A percentile compares a stretch with the other conserved stretches of the same genome.
Conservation (phyloP, 1,284 basidiomycete genomes). For the Apiotrichum gracile region DNA sequence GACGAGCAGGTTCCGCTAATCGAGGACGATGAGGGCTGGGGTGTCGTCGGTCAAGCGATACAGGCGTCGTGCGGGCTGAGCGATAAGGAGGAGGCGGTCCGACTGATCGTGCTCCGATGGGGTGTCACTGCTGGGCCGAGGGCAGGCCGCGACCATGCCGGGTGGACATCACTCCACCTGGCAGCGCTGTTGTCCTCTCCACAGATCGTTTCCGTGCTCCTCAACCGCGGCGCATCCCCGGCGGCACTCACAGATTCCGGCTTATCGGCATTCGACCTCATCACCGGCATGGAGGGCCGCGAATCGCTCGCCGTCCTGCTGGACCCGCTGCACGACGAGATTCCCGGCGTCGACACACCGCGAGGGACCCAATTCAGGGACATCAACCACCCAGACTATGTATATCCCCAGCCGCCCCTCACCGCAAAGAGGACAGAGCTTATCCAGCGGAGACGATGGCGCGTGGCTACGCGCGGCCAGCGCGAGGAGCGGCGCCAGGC, state of each 20-base stretch:
- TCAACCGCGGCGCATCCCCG: constrained; percentile 83
- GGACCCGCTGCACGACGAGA: constrained; percentile 42
- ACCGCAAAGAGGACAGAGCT: constrained; percentile 22
- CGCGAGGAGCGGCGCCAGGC: constrained; percentile 54
- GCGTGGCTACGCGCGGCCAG: constrained; percentile 58
- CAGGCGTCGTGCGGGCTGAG: constrained; percentile 65
- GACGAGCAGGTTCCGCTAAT: constrained; percentile 30
- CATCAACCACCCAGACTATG: constrained; percentile 5
- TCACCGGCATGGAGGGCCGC: constrained; percentile 69
- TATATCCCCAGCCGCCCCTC: background rate
- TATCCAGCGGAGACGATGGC: constrained; percentile 52
- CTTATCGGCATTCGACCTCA: constrained; percentile 75
- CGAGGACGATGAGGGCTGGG: constrained; percentile 76
- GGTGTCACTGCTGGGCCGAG: constrained; percentile 47
- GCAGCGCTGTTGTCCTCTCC: constrained; percentile 82
- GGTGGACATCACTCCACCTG: constrained; percentile 95
- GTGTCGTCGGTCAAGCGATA: constrained; percentile 70
- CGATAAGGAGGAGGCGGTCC: constrained; percentile 79
- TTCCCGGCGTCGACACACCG: too few relatives aligned
- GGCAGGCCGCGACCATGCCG: constrained; percentile 53
- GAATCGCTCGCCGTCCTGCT: constrained; percentile 72
- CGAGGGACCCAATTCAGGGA: constrained; percentile 6
- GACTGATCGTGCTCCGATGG: constrained; percentile 70
- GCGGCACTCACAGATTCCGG: constrained; percentile 67
- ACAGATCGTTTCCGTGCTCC: constrained; percentile 81